Percentiles rank a stretch among this genome's conserved stretches.
These are phyloP conservation scores for Trichoderma citrinoviride DNA, from an alignment of 2,329 filamentous ascomycete species.

Conservation along the genomic window DNA sequence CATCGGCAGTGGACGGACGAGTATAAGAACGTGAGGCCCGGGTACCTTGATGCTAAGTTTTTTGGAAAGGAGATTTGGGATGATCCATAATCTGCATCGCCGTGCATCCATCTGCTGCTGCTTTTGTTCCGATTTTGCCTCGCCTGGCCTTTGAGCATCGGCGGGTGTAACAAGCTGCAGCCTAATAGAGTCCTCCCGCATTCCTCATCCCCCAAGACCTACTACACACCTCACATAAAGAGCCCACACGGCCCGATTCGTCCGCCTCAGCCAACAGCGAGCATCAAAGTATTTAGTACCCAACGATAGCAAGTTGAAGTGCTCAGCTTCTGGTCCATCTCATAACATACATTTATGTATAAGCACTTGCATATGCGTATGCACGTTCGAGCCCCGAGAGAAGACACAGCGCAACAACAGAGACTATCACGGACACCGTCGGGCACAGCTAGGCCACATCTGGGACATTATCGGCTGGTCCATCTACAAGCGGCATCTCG, in stretches of 20 bases:
- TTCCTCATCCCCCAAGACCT: neutral
- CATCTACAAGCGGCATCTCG: constrained; percentile 16
- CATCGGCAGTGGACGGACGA: constrained; percentile 19
- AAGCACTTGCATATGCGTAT: constrained; percentile 17
- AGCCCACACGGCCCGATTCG: constrained; percentile 8
- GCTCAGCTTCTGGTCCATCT: constrained; percentile 6
- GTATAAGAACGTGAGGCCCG: constrained; percentile 30
- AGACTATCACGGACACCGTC: neutral
- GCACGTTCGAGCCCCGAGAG: neutral
- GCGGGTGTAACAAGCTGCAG: constrained; percentile 3
- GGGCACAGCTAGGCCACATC: neutral
- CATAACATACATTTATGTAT: constrained; percentile 14
- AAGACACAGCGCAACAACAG: constrained; percentile 4
- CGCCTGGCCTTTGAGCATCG: neutral
- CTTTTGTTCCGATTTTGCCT: neutral
- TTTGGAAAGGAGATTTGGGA: constrained; percentile 10
- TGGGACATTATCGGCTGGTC: constrained; percentile 5
- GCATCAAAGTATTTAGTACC: neutral
- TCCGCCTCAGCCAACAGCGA: neutral
- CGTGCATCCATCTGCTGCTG: constrained; percentile 24
- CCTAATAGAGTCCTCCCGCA: neutral
- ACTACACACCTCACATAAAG: neutral
- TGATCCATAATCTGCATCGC: constrained; percentile 24
- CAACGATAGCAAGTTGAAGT: neutral
- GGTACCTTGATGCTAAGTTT: constrained; percentile 23